These are phyloP conservation scores for Alternaria rosae DNA, from an alignment of 2,329 filamentous ascomycete genomes.

Conservation along the genomic window DNA sequence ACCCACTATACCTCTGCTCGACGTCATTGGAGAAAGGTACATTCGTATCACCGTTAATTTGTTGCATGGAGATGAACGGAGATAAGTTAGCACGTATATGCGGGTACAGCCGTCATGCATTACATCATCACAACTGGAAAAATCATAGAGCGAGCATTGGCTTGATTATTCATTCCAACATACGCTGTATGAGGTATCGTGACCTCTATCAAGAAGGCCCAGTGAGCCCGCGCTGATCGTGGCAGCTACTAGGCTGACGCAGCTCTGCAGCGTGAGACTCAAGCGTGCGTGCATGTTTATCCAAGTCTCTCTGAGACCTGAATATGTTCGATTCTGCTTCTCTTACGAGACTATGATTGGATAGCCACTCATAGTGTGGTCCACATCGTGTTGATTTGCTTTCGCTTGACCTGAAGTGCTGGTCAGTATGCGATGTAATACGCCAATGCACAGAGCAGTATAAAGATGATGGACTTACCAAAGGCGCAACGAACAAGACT, in stretches of 20 bases:
- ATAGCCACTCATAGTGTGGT: slow-evolving; percentile 44
- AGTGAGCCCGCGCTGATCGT: neutral
- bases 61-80: slow-evolving; percentile 2
- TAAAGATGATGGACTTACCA: slow-evolving; percentile 64
- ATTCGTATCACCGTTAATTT: neutral
- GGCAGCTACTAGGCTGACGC: neutral
- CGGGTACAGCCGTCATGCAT: slow-evolving; percentile 5
- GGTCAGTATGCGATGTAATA: slow-evolving; percentile 16
- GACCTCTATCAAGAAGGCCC: neutral
- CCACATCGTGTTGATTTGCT: slow-evolving; percentile 74
- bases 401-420: slow-evolving; percentile 58
- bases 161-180: neutral
- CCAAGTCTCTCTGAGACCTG: neutral
- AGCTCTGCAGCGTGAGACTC: neutral
- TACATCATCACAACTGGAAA: neutral
- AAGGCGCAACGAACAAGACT: slow-evolving; percentile 79
- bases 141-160: neutral
- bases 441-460: neutral
- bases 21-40: neutral
- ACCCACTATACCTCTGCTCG: neutral
- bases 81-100: neutral
- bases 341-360: neutral
- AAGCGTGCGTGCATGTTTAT: neutral
- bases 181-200: neutral
- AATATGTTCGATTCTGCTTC: neutral